phyloP scores from a whole-genome alignment of 306 rosid species.

The Adenanthera pavonina region DNA sequence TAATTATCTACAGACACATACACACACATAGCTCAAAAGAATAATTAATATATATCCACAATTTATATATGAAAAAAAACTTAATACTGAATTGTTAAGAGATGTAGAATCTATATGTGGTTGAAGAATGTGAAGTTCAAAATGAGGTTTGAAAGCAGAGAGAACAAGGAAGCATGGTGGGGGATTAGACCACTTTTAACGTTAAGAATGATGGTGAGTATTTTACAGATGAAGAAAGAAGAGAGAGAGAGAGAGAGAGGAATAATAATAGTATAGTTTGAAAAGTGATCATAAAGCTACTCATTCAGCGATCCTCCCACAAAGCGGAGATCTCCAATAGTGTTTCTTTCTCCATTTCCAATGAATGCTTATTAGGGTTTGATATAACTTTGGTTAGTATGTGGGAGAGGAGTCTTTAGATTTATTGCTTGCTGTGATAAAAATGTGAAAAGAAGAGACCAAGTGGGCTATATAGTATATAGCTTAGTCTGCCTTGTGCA shows the following conservation, averaged over 20 bases:
- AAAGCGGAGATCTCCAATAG: conserved; percentile 54
- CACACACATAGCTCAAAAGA: neutral
- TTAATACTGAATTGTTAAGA: too few species aligned
- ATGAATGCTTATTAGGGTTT: conserved; percentile 61
- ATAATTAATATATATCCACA: neutral
- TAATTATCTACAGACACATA: neutral
- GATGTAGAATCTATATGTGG: neutral
- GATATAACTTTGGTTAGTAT: conserved; percentile 58
- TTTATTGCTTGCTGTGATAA: neutral
- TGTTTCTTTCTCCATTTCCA: conserved; percentile 79
- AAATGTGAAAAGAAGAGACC: conserved; percentile 61
- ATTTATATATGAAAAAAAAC: neutral
- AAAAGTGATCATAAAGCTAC: conserved; percentile 72
- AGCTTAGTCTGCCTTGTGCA: neutral
- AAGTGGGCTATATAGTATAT: conserved; percentile 25
- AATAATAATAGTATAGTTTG: conserved; percentile 43
- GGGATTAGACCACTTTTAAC: conserved; percentile 70
- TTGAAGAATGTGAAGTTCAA: conserved; percentile 5
- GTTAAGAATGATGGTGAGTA: conserved; percentile 66
- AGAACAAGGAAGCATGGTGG: conserved; percentile 54
- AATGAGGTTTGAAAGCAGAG: conserved; percentile 38
- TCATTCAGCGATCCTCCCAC: conserved; percentile 56
- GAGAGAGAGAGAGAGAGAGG: conserved; percentile 1
- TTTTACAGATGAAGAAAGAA: conserved; percentile 31
- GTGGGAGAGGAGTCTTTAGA: neutral